phyloP scores from a whole-genome alignment of 305 asterid genomes.

The Petunia hybrid region DNA sequence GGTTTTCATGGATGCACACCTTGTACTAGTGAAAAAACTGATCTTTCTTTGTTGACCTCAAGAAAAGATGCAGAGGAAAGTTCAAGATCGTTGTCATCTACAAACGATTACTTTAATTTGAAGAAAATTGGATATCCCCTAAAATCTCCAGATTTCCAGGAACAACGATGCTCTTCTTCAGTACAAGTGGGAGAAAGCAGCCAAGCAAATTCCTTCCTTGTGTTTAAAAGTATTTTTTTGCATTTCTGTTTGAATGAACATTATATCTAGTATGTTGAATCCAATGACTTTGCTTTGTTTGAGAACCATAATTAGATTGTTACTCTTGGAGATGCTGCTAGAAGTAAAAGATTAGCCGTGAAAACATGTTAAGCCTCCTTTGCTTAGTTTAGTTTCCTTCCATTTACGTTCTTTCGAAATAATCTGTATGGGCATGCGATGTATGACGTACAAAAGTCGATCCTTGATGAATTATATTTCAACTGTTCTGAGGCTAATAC shows the following conservation, averaged over 20 bases:
- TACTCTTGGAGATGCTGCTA: not conserved
- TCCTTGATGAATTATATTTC: no score
- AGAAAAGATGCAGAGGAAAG: constrained; percentile 32
- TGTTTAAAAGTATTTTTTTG: constrained; percentile 81
- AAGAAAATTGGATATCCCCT: constrained; percentile 37
- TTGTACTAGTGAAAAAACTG: constrained; percentile 30
- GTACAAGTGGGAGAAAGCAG: constrained; percentile 44
- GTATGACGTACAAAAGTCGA: no score
- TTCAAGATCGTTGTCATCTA: constrained; percentile 32
- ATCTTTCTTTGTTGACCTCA: constrained; percentile 27
- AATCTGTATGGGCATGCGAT: not conserved
- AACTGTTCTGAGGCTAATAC: no score
- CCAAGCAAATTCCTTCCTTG: constrained; percentile 60
- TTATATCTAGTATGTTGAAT: not conserved
- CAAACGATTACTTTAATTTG: constrained; percentile 27
- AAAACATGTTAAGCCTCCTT: constrained; percentile 2
- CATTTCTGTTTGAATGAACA: constrained; percentile 55
- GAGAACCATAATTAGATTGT: constrained; percentile 15
- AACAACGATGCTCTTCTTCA: constrained; percentile 50
- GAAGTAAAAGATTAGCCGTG: not conserved
- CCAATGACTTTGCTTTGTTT: not conserved
- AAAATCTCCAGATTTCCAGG: constrained; percentile 50
- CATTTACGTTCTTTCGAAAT: not conserved
- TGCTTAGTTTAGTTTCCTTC: not conserved
- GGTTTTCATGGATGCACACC: constrained; percentile 25